Percentiles rank a stretch among this genome's conserved stretches.
Evolutionary conservation across 2,329 filamentous ascomycete genomes (phyloP).

Genomic region (Aspergillus luchuensis): DNA sequence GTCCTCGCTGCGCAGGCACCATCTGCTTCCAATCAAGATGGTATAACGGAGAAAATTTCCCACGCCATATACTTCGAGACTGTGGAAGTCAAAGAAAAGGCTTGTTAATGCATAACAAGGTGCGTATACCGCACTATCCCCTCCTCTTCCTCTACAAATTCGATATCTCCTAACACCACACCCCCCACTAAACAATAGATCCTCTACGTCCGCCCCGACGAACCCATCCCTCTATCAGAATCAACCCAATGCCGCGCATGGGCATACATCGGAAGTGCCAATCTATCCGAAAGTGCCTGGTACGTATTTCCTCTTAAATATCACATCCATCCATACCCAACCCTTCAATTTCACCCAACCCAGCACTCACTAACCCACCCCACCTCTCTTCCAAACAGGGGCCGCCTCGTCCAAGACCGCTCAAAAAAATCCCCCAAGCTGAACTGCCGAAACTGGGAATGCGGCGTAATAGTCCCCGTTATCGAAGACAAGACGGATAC

Average conservation of each 20-base stretch:
- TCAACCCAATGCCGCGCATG: constrained; percentile 57
- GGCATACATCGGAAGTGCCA: constrained; percentile 88
- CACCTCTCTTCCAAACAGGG: constrained; percentile 55
- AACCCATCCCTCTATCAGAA: constrained; percentile 25
- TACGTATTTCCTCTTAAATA: constrained; percentile 48
- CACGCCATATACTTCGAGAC: constrained; percentile 70
- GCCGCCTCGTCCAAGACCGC: constrained; percentile 71
- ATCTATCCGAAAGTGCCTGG: constrained; percentile 92
- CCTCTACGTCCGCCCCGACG: constrained; percentile 35
- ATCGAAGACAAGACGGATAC: constrained; percentile 13
- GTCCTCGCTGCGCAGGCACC: constrained; percentile 69
- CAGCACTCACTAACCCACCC: not conserved
- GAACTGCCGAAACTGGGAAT: constrained; percentile 92
- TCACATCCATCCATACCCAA: not conserved
- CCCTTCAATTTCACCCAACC: not conserved
- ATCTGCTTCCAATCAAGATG: constrained; percentile 75
- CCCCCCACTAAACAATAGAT: constrained; percentile 25
- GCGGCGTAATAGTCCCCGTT: constrained; percentile 76
- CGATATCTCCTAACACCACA: too few relatives aligned
- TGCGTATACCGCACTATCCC: constrained; percentile 36
- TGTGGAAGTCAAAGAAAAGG: constrained; percentile 70
- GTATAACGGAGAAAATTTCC: constrained; percentile 72
- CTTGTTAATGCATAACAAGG: constrained; percentile 86
- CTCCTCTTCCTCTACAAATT: too few relatives aligned
- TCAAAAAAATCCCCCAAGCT: constrained; percentile 70